phyloP scores from a whole-genome alignment of 2,329 filamentous ascomycete species.

The Neofusicoccum umdonicola region DNA sequence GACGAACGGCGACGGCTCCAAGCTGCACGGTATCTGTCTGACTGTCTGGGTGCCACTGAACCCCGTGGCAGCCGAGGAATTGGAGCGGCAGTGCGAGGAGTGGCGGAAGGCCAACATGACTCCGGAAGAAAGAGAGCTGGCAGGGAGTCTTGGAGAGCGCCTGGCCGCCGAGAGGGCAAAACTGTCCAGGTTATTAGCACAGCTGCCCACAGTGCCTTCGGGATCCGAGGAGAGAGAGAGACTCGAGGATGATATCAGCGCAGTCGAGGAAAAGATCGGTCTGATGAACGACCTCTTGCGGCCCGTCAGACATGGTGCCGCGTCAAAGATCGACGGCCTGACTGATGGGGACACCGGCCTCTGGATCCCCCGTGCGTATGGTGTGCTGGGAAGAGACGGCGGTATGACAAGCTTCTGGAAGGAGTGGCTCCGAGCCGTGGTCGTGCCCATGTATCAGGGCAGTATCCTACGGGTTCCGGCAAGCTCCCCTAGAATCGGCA shows the following conservation, averaged over 20 bases:
- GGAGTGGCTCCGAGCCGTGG: slow-evolving; percentile 89
- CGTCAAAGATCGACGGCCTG: slow-evolving; percentile 93
- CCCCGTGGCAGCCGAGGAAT: slow-evolving; percentile 74
- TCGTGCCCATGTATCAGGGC: slow-evolving; percentile 95
- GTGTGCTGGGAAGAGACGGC: slow-evolving; percentile 81
- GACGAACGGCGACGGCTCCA: slow-evolving; percentile 89
- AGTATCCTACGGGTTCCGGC: slow-evolving; percentile 77
- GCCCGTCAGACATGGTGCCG: slow-evolving; percentile 88
- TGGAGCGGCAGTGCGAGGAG: slow-evolving; percentile 62
- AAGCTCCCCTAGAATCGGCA: slow-evolving; percentile 84
- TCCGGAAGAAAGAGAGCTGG: slow-evolving; percentile 84
- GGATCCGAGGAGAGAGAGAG: slow-evolving; percentile 78
- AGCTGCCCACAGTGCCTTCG: slow-evolving; percentile 75
- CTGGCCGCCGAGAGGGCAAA: slow-evolving; percentile 85
- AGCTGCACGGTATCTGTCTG: slow-evolving; percentile 86
- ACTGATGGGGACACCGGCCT: slow-evolving; percentile 93
- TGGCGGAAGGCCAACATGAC: slow-evolving; percentile 70
- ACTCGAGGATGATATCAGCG: slow-evolving; percentile 90
- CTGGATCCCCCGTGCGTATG: slow-evolving; percentile 93
- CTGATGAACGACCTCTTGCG: slow-evolving; percentile 95
- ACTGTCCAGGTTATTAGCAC: slow-evolving; percentile 80
- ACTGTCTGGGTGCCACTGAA: slow-evolving; percentile 91
- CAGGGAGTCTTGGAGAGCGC: slow-evolving; percentile 84
- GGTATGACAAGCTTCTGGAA: slow-evolving; percentile 93
- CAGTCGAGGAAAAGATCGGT: slow-evolving; percentile 93